Percentiles rank a stretch among this genome's conserved stretches.
These are phyloP conservation scores for Ophiocordyceps unilateralis DNA, from an alignment of 2,329 filamentous ascomycete genomes.

Conservation along the genomic window DNA sequence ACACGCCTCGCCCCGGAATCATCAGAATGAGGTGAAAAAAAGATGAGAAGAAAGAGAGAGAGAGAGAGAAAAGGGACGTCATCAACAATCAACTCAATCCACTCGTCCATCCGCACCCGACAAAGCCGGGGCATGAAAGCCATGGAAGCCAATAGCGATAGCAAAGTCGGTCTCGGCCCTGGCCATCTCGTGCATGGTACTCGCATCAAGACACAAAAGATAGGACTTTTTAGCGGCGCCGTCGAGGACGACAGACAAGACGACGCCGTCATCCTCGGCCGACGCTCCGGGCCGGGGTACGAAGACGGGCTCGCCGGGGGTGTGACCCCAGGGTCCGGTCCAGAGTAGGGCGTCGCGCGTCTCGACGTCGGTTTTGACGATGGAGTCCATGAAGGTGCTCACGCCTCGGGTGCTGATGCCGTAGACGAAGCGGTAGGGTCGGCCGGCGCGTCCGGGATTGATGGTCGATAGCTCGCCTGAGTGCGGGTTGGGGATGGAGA, in stretches of 20 bases:
- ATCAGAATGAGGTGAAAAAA: too few relatives aligned
- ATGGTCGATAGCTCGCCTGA: constrained; percentile 49
- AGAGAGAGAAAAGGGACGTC: too few relatives aligned
- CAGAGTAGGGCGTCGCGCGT: constrained; percentile 36
- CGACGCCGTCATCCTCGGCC: constrained; percentile 44
- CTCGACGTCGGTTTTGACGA: constrained; percentile 47
- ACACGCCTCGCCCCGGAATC: too few relatives aligned
- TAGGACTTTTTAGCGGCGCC: constrained; percentile 42
- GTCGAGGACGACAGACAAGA: constrained; percentile 48
- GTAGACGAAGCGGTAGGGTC: constrained; percentile 43
- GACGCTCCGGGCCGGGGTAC: constrained; percentile 25
- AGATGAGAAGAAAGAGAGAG: too few relatives aligned
- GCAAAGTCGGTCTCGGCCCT: constrained; percentile 44
- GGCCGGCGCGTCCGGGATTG: constrained; percentile 36
- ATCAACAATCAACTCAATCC: too few relatives aligned
- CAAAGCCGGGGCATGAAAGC: constrained; percentile 27
- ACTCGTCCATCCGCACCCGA: too few relatives aligned
- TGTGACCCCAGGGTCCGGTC: constrained; percentile 39
- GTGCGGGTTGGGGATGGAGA: constrained; percentile 33
- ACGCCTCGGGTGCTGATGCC: constrained; percentile 35
- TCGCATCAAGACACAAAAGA: constrained; percentile 46
- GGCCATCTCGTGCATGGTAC: constrained; percentile 43
- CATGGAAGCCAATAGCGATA: constrained; percentile 50
- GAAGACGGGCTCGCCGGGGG: constrained; percentile 54
- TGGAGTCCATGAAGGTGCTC: constrained; percentile 41